phyloP scores from a whole-genome alignment of 495 filamentous ascomycete genomes.

The Mytilinidion resinicola region DNA sequence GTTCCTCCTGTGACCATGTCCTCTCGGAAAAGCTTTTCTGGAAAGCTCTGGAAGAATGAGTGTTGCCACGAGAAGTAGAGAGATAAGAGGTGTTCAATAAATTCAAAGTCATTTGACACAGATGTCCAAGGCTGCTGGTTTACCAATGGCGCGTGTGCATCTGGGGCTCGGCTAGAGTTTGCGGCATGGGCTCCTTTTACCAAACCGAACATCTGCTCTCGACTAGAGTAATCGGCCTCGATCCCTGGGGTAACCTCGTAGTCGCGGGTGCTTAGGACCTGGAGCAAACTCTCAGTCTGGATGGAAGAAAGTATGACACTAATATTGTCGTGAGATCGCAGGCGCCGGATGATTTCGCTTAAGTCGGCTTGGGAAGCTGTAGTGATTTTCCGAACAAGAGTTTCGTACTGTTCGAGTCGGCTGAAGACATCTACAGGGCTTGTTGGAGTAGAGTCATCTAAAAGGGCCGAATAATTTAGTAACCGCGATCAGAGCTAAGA shows the following conservation, averaged over 20 bases:
- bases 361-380: not conserved
- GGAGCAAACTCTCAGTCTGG: not conserved
- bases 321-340: constrained; percentile 3
- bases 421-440: not conserved
- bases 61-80: constrained; percentile 53
- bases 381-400: constrained; percentile 2
- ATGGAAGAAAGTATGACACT: constrained; percentile 1
- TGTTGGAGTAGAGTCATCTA: not conserved
- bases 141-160: not conserved
- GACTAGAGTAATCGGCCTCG: constrained; percentile 9
- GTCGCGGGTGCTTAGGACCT: not conserved
- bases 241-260: not conserved
- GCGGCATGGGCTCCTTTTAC: constrained; percentile 2
- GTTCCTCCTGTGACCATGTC: constrained; percentile 40
- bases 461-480: not conserved
- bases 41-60: constrained; percentile 45
- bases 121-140: constrained; percentile 43
- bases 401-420: constrained; percentile 12
- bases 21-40: constrained; percentile 43
- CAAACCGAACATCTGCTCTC: constrained; percentile 7
- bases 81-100: constrained; percentile 50
- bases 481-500: not conserved
- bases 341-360: constrained; percentile 8
- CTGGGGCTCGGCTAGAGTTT: not conserved
- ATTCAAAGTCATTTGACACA: constrained; percentile 44